phyloP scores from a whole-genome alignment of 2,329 filamentous ascomycete genomes.

The Colletotrichum sp. region DNA sequence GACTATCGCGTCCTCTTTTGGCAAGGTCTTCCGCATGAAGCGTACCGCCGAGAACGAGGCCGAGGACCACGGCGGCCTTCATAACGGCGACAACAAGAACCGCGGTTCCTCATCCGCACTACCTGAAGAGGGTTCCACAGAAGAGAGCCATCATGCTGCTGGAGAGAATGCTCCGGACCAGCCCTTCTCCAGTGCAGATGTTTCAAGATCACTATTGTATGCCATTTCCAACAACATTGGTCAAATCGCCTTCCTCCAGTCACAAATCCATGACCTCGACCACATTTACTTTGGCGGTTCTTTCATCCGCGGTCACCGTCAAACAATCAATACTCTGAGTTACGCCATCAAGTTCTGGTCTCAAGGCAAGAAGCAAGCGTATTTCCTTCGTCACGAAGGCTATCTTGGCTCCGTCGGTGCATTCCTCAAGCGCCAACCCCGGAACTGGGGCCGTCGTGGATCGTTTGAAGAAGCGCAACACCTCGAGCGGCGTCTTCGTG shows the following conservation, averaged over 20 bases:
- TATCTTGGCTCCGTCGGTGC: slow-evolving; percentile 94
- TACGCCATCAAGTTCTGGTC: slow-evolving; percentile 99
- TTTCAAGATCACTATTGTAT: slow-evolving; percentile 89
- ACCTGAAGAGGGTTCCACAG: neutral
- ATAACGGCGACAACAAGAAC: slow-evolving; percentile 52
- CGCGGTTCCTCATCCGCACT: slow-evolving; percentile 21
- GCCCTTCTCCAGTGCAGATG: slow-evolving; percentile 79
- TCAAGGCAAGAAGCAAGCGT: slow-evolving; percentile 91
- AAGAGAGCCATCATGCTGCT: neutral
- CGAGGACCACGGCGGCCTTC: slow-evolving; percentile 70
- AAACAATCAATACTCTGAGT: slow-evolving; percentile 96
- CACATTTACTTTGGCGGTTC: slow-evolving; percentile 98
- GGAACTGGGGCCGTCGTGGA: slow-evolving; percentile 86
- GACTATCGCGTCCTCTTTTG: slow-evolving; percentile 94
- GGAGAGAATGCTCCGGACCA: slow-evolving; percentile 31
- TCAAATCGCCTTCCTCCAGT: slow-evolving; percentile 97
- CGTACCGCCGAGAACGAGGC: slow-evolving; percentile 79
- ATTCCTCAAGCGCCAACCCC: slow-evolving; percentile 88
- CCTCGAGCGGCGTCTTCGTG: slow-evolving; percentile 1
- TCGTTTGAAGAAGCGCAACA: slow-evolving; percentile 65
- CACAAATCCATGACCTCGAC: slow-evolving; percentile 88
- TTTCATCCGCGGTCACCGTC: slow-evolving; percentile 93
- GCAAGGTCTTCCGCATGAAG: slow-evolving; percentile 95
- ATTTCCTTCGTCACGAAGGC: slow-evolving; percentile 93
- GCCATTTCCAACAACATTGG: slow-evolving; percentile 98